Percentiles rank a stretch among this genome's conserved stretches.
Conservation (phyloP, 805 yeast species). For the Kurtzmaniella fragi region DNA sequence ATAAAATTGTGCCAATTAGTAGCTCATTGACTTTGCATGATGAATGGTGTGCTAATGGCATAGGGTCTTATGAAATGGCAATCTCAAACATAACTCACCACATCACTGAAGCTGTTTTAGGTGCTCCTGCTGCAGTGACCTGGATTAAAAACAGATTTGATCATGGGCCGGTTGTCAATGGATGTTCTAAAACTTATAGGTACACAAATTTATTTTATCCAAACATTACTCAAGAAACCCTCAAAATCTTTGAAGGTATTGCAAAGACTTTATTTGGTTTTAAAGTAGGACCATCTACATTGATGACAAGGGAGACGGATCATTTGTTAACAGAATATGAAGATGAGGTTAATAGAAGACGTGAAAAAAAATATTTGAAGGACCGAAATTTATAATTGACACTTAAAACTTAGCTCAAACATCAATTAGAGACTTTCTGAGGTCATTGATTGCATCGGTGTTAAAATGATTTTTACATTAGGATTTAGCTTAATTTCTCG, state of each 20-base stretch:
- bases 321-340: too few species aligned
- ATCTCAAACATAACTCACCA: conserved; percentile 1
- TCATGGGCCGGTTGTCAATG: conserved; percentile 40
- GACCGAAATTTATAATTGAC: too few species aligned
- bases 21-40: conserved; percentile 10
- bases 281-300: conserved; percentile 14
- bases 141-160: conserved; percentile 17
- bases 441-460: too few species aligned
- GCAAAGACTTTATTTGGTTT: conserved; percentile 12
- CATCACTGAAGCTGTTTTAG: conserved; percentile 9
- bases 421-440: too few species aligned
- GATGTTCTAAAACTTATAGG: conserved; percentile 52
- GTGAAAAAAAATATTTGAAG: too few species aligned
- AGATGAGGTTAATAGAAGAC: too few species aligned
- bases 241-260: conserved; percentile 10
- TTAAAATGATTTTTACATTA: too few species aligned
- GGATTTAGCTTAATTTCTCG: too few species aligned
- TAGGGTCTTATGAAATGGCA: conserved; percentile 10
- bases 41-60: conserved; percentile 21
- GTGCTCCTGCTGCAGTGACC: conserved; percentile 15
- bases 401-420: too few species aligned
- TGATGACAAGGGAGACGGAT: too few species aligned
- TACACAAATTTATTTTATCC: conserved; percentile 39
- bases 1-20: not conserved
- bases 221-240: conserved; percentile 43